phyloP scores from a whole-genome alignment of 2,329 filamentous ascomycete species.

The Cryphonectria nitschkei region DNA sequence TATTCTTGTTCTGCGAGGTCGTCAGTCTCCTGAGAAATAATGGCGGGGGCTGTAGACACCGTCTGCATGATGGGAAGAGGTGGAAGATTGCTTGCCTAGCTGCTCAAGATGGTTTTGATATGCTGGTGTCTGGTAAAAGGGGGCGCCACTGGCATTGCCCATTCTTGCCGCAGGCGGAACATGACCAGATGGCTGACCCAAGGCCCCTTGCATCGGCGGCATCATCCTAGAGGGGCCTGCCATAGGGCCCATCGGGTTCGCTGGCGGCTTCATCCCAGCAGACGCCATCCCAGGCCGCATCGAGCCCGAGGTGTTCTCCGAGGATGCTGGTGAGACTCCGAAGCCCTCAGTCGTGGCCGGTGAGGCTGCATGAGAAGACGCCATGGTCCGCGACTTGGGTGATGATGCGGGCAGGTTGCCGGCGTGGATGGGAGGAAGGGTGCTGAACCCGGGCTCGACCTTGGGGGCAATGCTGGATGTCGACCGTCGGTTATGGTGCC shows the following conservation, averaged over 20 bases:
- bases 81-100: conserved; percentile 79
- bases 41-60: not conserved
- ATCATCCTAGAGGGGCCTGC: conserved; percentile 42
- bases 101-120: conserved; percentile 96
- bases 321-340: conserved; percentile 43
- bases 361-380: conserved; percentile 72
- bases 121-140: conserved; percentile 77
- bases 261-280: conserved; percentile 44
- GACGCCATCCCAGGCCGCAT: conserved; percentile 48
- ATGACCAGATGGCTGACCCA: conserved; percentile 26
- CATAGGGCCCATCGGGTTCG: conserved; percentile 39
- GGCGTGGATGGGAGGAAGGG: conserved; percentile 48
- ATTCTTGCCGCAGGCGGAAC: conserved; percentile 36
- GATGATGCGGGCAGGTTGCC: conserved; percentile 61
- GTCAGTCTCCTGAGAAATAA: conserved; percentile 5
- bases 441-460: conserved; percentile 57
- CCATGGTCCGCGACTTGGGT: conserved; percentile 78
- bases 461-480: conserved; percentile 77
- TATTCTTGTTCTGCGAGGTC: conserved; percentile 87
- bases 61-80: no score
- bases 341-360: conserved; percentile 53
- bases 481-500: conserved; percentile 74
- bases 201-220: conserved; percentile 28
- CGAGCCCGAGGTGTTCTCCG: conserved; percentile 48
- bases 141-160: conserved; percentile 45